These are phyloP conservation scores for Aspergillus ibericus DNA, from an alignment of 2,329 filamentous ascomycete species.

Conservation along the genomic window DNA sequence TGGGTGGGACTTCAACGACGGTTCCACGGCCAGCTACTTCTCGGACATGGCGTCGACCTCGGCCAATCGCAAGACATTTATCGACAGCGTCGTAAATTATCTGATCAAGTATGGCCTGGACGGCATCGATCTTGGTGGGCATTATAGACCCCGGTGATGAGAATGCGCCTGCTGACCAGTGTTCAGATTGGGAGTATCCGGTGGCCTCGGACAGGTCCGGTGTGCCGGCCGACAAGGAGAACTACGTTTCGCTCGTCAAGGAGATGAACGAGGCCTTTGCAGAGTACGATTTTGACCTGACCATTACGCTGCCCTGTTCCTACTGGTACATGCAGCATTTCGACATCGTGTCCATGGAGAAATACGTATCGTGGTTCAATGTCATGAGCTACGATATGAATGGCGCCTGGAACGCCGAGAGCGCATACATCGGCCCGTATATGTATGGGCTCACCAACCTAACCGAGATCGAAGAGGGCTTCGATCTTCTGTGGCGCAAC, in stretches of 20 bases:
- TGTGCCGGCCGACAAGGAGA: neutral
- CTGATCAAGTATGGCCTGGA: constrained; percentile 5
- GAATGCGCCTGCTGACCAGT: too few relatives aligned
- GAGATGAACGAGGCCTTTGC: neutral
- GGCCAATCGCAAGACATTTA: neutral
- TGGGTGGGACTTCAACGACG: constrained; percentile 8
- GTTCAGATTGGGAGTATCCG: constrained; percentile 11
- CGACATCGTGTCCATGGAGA: constrained; percentile 4
- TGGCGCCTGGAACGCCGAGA: constrained; percentile 22
- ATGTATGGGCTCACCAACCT: constrained; percentile 24
- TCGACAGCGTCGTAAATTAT: neutral
- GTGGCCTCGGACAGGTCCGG: constrained; percentile 12
- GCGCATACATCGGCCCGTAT: constrained; percentile 15
- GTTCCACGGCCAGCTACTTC: neutral
- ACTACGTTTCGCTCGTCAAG: constrained; percentile 1
- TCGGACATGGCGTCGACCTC: constrained; percentile 1
- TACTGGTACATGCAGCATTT: constrained; percentile 15
- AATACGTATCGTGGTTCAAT: constrained; percentile 17
- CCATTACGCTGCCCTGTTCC: neutral
- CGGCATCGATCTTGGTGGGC: constrained; percentile 7
- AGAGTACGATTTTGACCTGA: neutral
- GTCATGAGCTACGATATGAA: constrained; percentile 24
- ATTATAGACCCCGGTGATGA: too few relatives aligned
- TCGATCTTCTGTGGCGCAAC: constrained; percentile 50
- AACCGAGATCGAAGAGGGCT: constrained; percentile 27